Percentiles rank a stretch among this genome's conserved stretches.
Conservation (phyloP, 148 eudicot species). For the Rhododendron molle region DNA sequence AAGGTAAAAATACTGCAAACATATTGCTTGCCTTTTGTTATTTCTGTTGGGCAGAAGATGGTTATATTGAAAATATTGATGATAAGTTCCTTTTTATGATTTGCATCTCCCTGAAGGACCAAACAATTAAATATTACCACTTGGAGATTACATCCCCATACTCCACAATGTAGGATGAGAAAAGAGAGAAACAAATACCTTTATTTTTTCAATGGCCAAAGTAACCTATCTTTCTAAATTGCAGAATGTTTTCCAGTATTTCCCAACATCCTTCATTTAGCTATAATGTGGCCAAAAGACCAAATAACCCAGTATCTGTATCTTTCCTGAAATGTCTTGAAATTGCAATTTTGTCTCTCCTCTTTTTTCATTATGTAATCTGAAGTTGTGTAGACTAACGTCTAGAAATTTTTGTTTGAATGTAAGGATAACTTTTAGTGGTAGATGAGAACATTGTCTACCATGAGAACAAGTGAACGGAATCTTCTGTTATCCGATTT, state of each 20-base stretch:
- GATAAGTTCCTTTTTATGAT: constrained; percentile 4
- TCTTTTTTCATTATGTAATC: neutral
- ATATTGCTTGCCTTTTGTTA: neutral
- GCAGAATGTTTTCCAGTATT: neutral
- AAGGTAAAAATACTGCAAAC: constrained; percentile 7
- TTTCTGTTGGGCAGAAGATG: neutral
- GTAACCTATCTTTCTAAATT: neutral
- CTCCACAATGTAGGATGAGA: neutral
- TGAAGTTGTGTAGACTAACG: neutral
- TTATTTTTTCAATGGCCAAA: neutral
- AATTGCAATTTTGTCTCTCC: neutral
- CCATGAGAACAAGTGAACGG: neutral
- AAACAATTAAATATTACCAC: neutral
- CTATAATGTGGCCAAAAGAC: neutral
- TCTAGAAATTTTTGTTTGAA: neutral
- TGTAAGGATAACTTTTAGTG: neutral
- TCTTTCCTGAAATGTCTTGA: neutral
- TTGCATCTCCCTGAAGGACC: neutral
- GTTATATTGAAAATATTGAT: neutral
- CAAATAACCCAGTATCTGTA: neutral
- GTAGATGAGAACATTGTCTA: neutral
- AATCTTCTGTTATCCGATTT: constrained; percentile 1
- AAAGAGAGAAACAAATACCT: neutral
- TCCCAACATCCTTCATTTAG: neutral
- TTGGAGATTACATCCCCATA: neutral